Conservation (phyloP, 2,329 filamentous ascomycete genomes). For the Colletotrichum plurivorum region DNA sequence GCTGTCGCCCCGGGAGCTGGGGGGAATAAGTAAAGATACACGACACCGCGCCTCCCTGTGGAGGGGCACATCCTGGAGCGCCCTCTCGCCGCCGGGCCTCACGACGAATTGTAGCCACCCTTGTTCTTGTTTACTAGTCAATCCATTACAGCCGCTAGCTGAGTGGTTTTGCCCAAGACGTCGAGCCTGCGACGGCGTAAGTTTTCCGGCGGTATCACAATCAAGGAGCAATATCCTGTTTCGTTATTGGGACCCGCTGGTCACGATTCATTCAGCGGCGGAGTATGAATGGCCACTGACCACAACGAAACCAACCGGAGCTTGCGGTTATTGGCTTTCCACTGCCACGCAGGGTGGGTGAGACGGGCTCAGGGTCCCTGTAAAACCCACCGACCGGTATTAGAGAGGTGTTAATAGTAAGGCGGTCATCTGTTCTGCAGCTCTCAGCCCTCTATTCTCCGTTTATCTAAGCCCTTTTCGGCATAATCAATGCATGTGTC, state of each 20-base stretch:
- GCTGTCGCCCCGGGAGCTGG: neutral
- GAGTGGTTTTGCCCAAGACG: neutral
- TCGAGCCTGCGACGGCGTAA: conserved; percentile 9
- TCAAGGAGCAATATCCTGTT: conserved; percentile 12
- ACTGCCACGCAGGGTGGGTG: neutral
- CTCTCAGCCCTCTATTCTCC: no score
- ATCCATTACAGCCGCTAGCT: no score
- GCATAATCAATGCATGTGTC: no score
- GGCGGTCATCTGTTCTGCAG: no score
- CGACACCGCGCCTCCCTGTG: neutral
- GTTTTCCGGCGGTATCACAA: conserved; percentile 4
- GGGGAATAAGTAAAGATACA: conserved; percentile 17
- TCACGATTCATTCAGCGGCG: conserved; percentile 4
- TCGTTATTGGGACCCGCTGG: conserved; percentile 7
- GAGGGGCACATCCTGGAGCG: neutral
- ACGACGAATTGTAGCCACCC: no score
- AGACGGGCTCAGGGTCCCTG: neutral
- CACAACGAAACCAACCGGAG: neutral
- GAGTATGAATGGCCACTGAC: neutral
- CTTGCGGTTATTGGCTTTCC: neutral
- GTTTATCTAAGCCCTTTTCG: no score
- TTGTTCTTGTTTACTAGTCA: no score
- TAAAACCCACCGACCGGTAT: neutral
- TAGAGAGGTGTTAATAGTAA: neutral
- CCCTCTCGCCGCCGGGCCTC: neutral